Base-by-base conservation (phyloP, 2,329 filamentous ascomycete species). In the Aureobasidium vineae region DNA sequence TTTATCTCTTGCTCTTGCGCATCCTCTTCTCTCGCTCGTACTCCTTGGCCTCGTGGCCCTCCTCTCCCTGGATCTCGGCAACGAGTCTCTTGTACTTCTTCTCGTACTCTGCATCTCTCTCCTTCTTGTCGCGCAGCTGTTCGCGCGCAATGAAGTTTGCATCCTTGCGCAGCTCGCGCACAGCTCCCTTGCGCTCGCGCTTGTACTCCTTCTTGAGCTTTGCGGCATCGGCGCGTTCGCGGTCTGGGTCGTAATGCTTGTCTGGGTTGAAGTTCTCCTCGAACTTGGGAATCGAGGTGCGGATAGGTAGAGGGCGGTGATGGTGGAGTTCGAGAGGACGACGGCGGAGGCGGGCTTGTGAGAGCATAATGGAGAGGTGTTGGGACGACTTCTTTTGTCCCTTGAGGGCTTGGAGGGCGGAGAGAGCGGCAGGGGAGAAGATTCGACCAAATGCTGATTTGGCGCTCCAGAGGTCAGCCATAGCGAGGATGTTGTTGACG, bases 211-310 rank as follows among this genome's bases (percentile, higher is more conserved):
- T 88, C 80, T 88, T 88, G 74, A 99, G 85, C 78, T 93, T 95
- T 75, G 88, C 88, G 69, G 90, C 79, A 75, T 97, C 92, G 26
- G 91, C 89, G 40, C 95, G 90, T 78, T 97, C 92, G 71, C 88
- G 89, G 79, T 99, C 90, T 0, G 92, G 92, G 75, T 99, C 96
- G 85, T 99, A 98, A 84, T 98, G 95, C 80, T 92, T 94, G 81
- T 90, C 87, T 3, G 95, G 95, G 77, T 96, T 95, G 85, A 92
- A 99, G 67, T 86, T 85, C 76, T 97, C 94, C 80, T 98, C 95
- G 80, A 98, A 99, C 78, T 96, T 97, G 78, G 95, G 95, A 54
- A 97, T 87, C 67, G 86, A 88, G 8, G 87, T 88, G 77, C 94
- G 93, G 81, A 98, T 96, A 26, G 95, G 89, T 2, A 96, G 84